Evolutionary conservation across 2,329 filamentous ascomycete genomes (phyloP).

Genomic region (Tolypocladium paradoxum): DNA sequence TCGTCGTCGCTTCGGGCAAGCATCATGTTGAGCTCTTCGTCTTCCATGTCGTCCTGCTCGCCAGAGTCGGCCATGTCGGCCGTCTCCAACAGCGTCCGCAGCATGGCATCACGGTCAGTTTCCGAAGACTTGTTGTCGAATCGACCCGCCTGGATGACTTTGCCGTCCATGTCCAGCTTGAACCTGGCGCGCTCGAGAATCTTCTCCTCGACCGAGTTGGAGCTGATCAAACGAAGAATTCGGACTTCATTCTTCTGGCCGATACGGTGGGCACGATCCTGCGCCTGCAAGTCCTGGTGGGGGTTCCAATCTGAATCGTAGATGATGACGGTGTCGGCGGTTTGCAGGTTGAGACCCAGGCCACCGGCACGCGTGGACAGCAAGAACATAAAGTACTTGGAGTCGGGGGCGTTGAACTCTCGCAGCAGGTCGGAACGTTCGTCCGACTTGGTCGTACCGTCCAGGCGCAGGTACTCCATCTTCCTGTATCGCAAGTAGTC

Average conservation of each 20-base stretch:
- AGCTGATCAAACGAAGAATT: constrained; percentile 89
- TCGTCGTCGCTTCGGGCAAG: constrained; percentile 83
- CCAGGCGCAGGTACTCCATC: constrained; percentile 79
- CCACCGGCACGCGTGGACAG: constrained; percentile 98
- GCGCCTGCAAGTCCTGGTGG: constrained; percentile 96
- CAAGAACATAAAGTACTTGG: constrained; percentile 94
- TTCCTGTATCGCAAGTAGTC: constrained; percentile 83
- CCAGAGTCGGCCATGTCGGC: constrained; percentile 56
- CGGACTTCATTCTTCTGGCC: constrained; percentile 99
- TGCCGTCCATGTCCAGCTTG: constrained; percentile 99
- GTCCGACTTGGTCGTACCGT: constrained; percentile 95
- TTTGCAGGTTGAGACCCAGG: constrained; percentile 92
- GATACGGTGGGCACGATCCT: constrained; percentile 99
- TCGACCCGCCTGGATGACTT: constrained; percentile 97
- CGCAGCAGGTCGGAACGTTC: constrained; percentile 86
- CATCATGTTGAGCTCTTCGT: constrained; percentile 91
- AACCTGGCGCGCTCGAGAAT: constrained; percentile 93
- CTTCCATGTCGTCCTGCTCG: constrained; percentile 95
- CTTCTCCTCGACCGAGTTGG: constrained; percentile 96
- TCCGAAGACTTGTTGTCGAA: constrained; percentile 99
- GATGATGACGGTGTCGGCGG: constrained; percentile 97
- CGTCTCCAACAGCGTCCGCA: constrained; percentile 84
- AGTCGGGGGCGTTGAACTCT: constrained; percentile 81
- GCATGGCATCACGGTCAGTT: constrained; percentile 93
- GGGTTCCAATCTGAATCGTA: constrained; percentile 99